phyloP scores from a whole-genome alignment of 805 yeast species.

The Ogataea paraovalis region DNA sequence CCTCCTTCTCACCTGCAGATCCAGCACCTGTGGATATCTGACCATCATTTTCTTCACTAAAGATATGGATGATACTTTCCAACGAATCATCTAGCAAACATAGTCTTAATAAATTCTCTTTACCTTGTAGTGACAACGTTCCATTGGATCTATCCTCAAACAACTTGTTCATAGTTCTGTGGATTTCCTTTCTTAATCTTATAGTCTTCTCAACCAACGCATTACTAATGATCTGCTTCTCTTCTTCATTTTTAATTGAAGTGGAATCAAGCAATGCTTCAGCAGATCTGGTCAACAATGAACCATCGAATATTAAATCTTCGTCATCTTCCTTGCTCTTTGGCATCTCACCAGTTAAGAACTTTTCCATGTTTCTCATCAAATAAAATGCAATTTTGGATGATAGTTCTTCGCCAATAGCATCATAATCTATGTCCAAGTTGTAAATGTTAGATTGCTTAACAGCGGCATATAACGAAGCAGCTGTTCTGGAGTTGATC shows the following conservation, averaged over 20 bases:
- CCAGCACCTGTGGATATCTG: not conserved
- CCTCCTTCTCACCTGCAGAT: not conserved
- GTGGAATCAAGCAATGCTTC: constrained; percentile 52
- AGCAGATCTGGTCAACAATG: constrained; percentile 69
- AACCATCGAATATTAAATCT: constrained; percentile 73
- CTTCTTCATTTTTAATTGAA: constrained; percentile 28
- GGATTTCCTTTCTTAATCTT: constrained; percentile 47
- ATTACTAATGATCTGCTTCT: constrained; percentile 42
- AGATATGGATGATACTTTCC: constrained; percentile 48
- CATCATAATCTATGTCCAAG: constrained; percentile 51
- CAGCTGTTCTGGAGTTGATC: constrained; percentile 41
- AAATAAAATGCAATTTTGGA: constrained; percentile 53
- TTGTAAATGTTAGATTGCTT: constrained; percentile 46
- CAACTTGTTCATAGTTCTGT: constrained; percentile 45
- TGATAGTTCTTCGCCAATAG: constrained; percentile 46
- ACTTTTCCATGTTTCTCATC: constrained; percentile 53
- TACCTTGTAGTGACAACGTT: constrained; percentile 47
- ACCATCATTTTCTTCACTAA: constrained; percentile 22
- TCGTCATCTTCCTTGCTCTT: constrained; percentile 32
- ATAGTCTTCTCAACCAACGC: constrained; percentile 50
- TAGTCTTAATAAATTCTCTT: constrained; percentile 49
- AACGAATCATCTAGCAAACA: constrained; percentile 52
- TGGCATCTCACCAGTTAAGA: constrained; percentile 32
- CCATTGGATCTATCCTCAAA: constrained; percentile 45
- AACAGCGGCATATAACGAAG: constrained; percentile 47